A percentile compares a stretch with the other conserved stretches of the same genome.
phyloP scores from a whole-genome alignment of 805 yeast species.

The Starmerella stigmatis region DNA sequence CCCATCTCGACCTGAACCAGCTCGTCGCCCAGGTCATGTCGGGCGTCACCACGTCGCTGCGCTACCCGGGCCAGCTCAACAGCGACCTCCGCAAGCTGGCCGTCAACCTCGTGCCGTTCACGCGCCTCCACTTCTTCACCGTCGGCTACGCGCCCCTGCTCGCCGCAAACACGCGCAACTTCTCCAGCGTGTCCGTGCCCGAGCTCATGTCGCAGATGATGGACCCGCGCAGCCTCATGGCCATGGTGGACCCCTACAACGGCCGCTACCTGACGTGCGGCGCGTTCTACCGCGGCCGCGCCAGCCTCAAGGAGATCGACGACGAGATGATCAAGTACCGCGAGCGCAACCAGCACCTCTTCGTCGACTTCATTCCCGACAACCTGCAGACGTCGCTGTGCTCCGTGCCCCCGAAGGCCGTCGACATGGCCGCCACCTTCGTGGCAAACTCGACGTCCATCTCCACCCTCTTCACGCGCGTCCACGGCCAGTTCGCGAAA shows the following conservation, averaged over 20 bases:
- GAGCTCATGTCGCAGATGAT: slow-evolving; percentile 91
- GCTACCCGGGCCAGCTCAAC: slow-evolving; percentile 92
- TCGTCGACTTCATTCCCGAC: slow-evolving; percentile 94
- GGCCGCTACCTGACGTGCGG: slow-evolving; percentile 91
- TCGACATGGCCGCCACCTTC: slow-evolving; percentile 85
- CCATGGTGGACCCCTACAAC: slow-evolving; percentile 81
- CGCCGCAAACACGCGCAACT: slow-evolving; percentile 66
- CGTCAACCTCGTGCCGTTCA: slow-evolving; percentile 89
- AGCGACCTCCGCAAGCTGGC: slow-evolving; percentile 88
- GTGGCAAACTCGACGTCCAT: slow-evolving; percentile 89
- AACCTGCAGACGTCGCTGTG: slow-evolving; percentile 91
- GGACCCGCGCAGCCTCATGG: slow-evolving; percentile 90
- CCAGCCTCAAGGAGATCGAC: slow-evolving; percentile 85
- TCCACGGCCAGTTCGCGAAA: slow-evolving; percentile 78
- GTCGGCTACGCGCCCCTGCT: slow-evolving; percentile 91
- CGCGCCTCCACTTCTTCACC: slow-evolving; percentile 89
- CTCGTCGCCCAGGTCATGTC: slow-evolving; percentile 87
- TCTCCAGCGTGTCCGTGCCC: slow-evolving; percentile 76
- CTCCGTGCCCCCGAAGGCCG: slow-evolving; percentile 75
- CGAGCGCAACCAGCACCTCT: slow-evolving; percentile 67
- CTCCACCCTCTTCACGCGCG: slow-evolving; percentile 81
- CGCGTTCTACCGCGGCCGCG: slow-evolving; percentile 89
- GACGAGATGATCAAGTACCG: slow-evolving; percentile 84
- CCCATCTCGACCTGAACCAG: slow-evolving; percentile 65
- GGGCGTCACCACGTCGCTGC: slow-evolving; percentile 85